Percentiles rank a stretch among this genome's conserved stretches.
Conservation (phyloP, 2,329 filamentous ascomycete genomes). For the Talaromyces albobiverticillius region DNA sequence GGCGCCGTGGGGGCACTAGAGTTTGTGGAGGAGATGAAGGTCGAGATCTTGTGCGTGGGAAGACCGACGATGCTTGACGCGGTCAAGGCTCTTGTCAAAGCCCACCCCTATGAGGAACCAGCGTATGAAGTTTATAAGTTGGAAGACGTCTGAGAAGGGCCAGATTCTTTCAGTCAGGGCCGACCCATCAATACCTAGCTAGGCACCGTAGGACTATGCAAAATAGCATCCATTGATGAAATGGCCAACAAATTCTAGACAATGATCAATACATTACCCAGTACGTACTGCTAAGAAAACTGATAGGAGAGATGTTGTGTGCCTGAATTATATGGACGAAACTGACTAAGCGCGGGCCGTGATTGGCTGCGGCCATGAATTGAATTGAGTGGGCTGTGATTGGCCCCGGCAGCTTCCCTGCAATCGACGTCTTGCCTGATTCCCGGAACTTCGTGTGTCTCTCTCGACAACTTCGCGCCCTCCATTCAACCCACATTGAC, state of each 20-base stretch:
- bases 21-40: constrained; percentile 40
- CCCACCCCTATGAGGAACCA: constrained; percentile 48
- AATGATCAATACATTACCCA: too few species aligned
- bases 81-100: constrained; percentile 38
- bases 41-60: constrained; percentile 44
- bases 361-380: constrained; percentile 11
- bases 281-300: too few species aligned
- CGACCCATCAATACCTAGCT: too few species aligned
- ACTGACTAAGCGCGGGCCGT: neutral
- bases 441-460: constrained; percentile 18
- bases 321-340: too few species aligned
- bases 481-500: constrained; percentile 15
- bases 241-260: too few species aligned
- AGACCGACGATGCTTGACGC: constrained; percentile 35
- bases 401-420: constrained; percentile 27
- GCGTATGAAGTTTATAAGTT: constrained; percentile 45
- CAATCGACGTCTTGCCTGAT: constrained; percentile 30
- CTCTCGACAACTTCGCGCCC: constrained; percentile 4
- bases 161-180: too few species aligned
- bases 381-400: constrained; percentile 34
- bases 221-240: too few species aligned
- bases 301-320: too few species aligned
- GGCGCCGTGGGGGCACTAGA: constrained; percentile 38
- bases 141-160: constrained; percentile 38
- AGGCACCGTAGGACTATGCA: too few species aligned